Percentiles rank a stretch among this genome's conserved stretches.
These are phyloP conservation scores for Penstemon barbatus DNA, from an alignment of 257 asterid species.

Conservation along the genomic window DNA sequence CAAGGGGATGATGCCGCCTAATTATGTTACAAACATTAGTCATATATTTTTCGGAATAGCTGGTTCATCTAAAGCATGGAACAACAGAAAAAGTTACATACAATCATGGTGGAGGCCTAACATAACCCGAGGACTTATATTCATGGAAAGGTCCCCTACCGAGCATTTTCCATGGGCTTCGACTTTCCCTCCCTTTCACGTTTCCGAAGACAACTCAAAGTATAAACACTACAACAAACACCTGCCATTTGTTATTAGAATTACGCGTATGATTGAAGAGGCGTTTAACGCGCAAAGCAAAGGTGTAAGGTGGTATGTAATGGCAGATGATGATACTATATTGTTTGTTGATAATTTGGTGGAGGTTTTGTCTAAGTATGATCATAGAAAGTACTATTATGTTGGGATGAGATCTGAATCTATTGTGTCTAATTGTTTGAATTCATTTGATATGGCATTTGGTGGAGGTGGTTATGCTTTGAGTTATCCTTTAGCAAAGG, in stretches of 20 bases:
- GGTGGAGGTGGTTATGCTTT: constrained; percentile 53
- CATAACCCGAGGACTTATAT: constrained; percentile 35
- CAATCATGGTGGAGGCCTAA: constrained; percentile 49
- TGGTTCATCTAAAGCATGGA: constrained; percentile 34
- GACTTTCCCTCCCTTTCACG: constrained; percentile 33
- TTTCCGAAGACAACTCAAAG: constrained; percentile 33
- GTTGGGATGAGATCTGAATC: constrained; percentile 57
- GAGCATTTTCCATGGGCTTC: constrained; percentile 40
- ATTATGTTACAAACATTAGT: constrained; percentile 14
- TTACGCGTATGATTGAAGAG: constrained; percentile 37
- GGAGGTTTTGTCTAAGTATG: constrained; percentile 39
- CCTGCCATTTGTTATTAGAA: constrained; percentile 30
- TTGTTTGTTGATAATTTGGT: constrained; percentile 45
- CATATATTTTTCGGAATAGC: constrained; percentile 42
- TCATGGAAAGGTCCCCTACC: constrained; percentile 32
- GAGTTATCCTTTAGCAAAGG: constrained; percentile 56
- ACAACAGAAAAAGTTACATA: constrained; percentile 21
- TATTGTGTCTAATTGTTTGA: constrained; percentile 30
- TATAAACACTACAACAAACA: constrained; percentile 32
- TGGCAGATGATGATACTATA: constrained; percentile 55
- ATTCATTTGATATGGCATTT: constrained; percentile 55
- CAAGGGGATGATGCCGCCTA: constrained; percentile 3
- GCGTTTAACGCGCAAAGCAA: constrained; percentile 25
- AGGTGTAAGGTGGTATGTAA: constrained; percentile 43
- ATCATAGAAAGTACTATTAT: constrained; percentile 48